Evolutionary conservation across 768 basidiomycete species (phyloP), one percentile per base, ranked within the genome.

Genomic region (Rubroboletus satanas): DNA sequence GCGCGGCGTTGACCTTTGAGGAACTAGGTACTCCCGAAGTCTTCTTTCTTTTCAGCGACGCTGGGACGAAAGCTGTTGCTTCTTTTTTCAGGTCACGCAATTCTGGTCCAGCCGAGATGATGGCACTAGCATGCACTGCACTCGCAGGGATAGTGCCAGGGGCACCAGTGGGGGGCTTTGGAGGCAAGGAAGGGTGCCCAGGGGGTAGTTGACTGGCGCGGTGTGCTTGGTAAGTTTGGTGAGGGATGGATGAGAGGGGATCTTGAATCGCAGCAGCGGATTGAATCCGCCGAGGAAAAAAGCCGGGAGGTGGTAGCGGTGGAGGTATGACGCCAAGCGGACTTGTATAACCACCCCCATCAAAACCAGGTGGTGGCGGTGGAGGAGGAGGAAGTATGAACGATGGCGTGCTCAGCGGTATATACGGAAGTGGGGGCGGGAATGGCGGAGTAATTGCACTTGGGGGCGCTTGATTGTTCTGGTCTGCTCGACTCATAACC

Each of bases 21-120:
- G 74, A 67, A 21, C 73, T 56, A 6, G 75, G 55, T 26, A 62
- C 63, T 12, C 72, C 62, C 5, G 68, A 63, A 18, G 67, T 68
- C 56, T 80, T 87, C 71, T 88, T 93, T 45, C 90, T 83, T 71
- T 91, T 92, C 49, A 96, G 72, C 4, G 88, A 77, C 2, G 85
- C 68, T 4, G 97, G 97, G 5, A 98, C 83, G 64, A 99, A 98
- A 0, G 90, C 84, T 1, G 93, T 96, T 9, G 90, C 88, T 69
- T 99, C 97, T 71, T 93, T 94, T 75, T 94, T 93, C 57, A 98
- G 77, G 71, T 99, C 93, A 14, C 96, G 88, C 48, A 99, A 72
- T 66, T 93, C 80, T 5, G 97, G 93, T 43, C 77, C 92, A 3
- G 94, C 93, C 21, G 83, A 86, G 49, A 98, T 85, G 2, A 82